Evolutionary conservation across 2,329 filamentous ascomycete species (phyloP).

Genomic region (Fusarium praegraminearum): DNA sequence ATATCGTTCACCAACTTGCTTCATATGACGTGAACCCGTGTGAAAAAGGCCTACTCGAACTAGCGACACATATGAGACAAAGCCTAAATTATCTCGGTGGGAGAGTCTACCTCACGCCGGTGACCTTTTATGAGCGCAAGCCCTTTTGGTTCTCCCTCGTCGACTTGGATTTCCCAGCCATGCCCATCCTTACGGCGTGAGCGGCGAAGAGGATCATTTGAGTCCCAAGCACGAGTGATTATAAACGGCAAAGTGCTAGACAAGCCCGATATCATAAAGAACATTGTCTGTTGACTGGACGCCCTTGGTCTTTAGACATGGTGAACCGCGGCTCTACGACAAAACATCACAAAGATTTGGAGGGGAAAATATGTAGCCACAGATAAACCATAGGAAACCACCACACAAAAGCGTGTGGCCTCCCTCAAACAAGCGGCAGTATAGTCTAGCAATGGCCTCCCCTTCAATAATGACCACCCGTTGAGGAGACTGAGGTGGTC

Average conservation of each 20-base stretch:
- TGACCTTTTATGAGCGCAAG: neutral
- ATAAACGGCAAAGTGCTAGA: neutral
- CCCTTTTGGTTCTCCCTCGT: neutral
- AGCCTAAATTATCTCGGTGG: neutral
- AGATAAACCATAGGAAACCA: slow-evolving; percentile 58
- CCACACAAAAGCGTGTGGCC: slow-evolving; percentile 55
- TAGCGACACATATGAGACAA: neutral
- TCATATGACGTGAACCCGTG: neutral
- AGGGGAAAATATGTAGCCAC: slow-evolving; percentile 54
- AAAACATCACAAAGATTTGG: slow-evolving; percentile 9
- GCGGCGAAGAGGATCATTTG: neutral
- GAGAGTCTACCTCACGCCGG: neutral
- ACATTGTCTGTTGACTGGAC: neutral
- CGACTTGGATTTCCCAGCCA: neutral
- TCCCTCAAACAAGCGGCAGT: slow-evolving; percentile 60
- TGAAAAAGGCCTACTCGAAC: neutral
- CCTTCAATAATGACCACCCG: slow-evolving; percentile 43
- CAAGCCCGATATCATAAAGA: neutral
- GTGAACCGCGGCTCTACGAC: neutral
- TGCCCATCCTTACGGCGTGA: neutral
- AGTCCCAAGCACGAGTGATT: neutral
- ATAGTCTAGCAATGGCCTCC: slow-evolving; percentile 54
- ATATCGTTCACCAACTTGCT: neutral
- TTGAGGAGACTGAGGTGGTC: slow-evolving; percentile 39
- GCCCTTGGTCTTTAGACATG: neutral